phyloP scores from a whole-genome alignment of 192 early-diverging fungal species.

The Umbelopsis ramanniana region DNA sequence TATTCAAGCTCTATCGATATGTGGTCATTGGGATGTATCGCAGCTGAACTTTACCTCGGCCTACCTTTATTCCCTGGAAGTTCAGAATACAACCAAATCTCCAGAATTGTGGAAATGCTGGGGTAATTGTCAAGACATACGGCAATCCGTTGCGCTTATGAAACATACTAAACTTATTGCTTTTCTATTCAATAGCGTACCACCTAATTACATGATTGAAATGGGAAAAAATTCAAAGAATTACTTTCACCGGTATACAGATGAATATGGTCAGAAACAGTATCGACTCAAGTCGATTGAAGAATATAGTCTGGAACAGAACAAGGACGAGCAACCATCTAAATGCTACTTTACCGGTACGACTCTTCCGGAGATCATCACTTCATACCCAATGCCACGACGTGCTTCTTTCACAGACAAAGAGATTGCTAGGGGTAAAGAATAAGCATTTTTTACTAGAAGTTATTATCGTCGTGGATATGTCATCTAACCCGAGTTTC shows the following conservation, averaged over 20 bases:
- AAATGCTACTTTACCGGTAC: constrained; percentile 91
- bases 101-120: constrained; percentile 92
- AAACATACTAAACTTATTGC: background rate
- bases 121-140: constrained; percentile 55
- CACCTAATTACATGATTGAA: constrained; percentile 93
- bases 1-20: constrained; percentile 96
- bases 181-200: constrained; percentile 51
- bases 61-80: constrained; percentile 94
- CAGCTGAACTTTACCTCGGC: constrained; percentile 94
- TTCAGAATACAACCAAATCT: constrained; percentile 96
- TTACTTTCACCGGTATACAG: constrained; percentile 78
- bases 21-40: constrained; percentile 99
- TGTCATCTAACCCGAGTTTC: background rate
- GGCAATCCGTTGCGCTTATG: constrained; percentile 1
- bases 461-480: background rate
- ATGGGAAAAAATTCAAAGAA: constrained; percentile 85
- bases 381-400: constrained; percentile 78
- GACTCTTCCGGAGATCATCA: constrained; percentile 88
- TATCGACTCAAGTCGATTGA: constrained; percentile 82
- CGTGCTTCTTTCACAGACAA: constrained; percentile 59
- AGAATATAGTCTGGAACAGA: constrained; percentile 80
- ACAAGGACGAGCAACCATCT: constrained; percentile 86
- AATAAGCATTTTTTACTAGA: background rate
- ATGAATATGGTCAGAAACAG: constrained; percentile 48
- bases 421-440: constrained; percentile 77